Base-by-base conservation (phyloP, 2,329 filamentous ascomycete genomes). In the Fusarium marasasianum region DNA sequence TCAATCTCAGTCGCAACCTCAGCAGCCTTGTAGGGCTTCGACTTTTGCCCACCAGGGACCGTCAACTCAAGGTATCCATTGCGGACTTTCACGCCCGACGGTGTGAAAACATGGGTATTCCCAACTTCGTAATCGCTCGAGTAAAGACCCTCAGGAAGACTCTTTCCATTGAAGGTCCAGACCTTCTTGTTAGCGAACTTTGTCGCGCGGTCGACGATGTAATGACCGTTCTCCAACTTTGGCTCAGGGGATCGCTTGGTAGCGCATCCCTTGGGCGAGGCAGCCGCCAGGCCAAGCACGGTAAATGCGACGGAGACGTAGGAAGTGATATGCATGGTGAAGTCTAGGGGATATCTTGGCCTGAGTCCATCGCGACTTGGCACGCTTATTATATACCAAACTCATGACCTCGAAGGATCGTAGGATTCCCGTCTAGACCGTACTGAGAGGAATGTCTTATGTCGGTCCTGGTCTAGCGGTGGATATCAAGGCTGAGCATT, bases 41-140 rank as follows among this genome's bases (percentile, higher is more conserved):
- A 33, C 7, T 67, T 75, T 37, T 81, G 79, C 1, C 78, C 74
- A 6, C 79, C 79, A 5, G 72, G 70, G 17, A 81, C 79, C 8
- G 71, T 59, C 14, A 81, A 71, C 58, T 81, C 74, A 8, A 81
- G 75, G 51, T 80, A 80, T 2, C 79, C 79, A 43, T 80, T 72
- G 9, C 56, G 58, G 18, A 81, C 56, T 8, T 62, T 69, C 3
- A 76, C 78, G 3, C 78, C 78, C 5, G 69, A 68, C 0, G 76
- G 31, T 0, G 35, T 63, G 13, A 59, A 79, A 6, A 35, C 9
- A 15, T 74, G 71, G 1, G 61, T 71, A 12, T 59, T 48, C 6
- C 66, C 69, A 6, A 72, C 69, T 0, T n/a, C 22, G 24, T 77
- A 81, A 24, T 72, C 63, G 71, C 78, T 80, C 7, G 58, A 62